Evolutionary conservation across 306 rosid species (phyloP).

Genomic region (Betula pendula): DNA sequence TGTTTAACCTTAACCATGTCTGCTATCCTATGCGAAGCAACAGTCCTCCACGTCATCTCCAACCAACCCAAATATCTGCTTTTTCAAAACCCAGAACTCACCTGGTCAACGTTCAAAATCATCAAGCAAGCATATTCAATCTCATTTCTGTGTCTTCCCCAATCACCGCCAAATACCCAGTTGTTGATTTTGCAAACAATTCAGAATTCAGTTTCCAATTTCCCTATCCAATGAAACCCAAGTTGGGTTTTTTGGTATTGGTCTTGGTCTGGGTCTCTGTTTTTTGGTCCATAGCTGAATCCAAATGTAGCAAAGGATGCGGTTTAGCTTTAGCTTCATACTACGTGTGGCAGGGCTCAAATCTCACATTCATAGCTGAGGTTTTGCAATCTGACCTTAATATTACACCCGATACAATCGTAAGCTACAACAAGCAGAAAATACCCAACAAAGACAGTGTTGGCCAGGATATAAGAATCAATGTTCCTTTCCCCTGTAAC

Average conservation of each 20-base stretch:
- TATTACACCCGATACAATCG: slow-evolving; percentile 11
- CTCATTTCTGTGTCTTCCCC: background rate
- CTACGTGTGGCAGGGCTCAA: background rate
- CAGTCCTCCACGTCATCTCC: background rate
- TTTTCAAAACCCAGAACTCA: background rate
- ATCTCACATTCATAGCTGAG: slow-evolving; percentile 2
- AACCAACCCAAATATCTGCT: background rate
- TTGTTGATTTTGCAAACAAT: background rate
- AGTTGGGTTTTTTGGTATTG: slow-evolving; percentile 19
- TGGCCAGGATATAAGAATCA: background rate
- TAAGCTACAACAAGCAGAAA: slow-evolving; percentile 32
- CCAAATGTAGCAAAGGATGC: slow-evolving; percentile 56
- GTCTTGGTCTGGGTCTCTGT: slow-evolving; percentile 27
- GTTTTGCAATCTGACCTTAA: slow-evolving; percentile 28
- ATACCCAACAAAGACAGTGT: slow-evolving; percentile 16
- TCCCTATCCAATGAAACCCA: slow-evolving; percentile 44
- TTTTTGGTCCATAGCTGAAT: slow-evolving; percentile 32
- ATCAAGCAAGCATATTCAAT: background rate
- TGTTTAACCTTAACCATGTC: no score
- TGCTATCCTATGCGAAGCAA: no score
- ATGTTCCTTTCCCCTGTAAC: slow-evolving; percentile 58
- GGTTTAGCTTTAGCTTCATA: slow-evolving; percentile 68
- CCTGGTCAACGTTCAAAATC: slow-evolving; percentile 1
- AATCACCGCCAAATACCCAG: background rate
- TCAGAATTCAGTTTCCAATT: background rate